Base-by-base conservation (phyloP, 1,284 basidiomycete species). In the Cryptococcus sp. region DNA sequence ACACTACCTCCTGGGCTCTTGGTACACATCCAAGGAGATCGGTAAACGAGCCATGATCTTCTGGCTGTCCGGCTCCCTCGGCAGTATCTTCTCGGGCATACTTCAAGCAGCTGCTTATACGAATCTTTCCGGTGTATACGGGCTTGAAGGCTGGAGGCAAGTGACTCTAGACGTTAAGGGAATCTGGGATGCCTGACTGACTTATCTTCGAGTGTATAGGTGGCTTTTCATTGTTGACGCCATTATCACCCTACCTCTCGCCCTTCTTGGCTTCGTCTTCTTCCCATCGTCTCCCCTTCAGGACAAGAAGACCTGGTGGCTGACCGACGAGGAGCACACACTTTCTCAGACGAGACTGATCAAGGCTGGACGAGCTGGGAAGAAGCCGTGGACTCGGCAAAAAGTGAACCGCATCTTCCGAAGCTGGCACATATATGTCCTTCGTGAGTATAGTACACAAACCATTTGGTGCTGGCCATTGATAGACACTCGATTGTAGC, bases 181-280 rank as follows among this genome's bases (percentile, higher is more conserved):
- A n/a, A n/a, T n/a, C n/a, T 4, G 18, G 12, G n/a, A 33, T 2
- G 9, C 15, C 12, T 21, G 15, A 1, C 3, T 28, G 39, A 39
- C 28, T 43, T 3, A 24, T 51, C 9, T 18, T n/a, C n/a, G n/a
- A n/a, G 13, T 13, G 4, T 9, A 4, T 39, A 56, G 67, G 45
- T 66, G 66, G 69, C 60, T 70, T 12, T 70, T 72, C 61, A 71
- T 71, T 57, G 65, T 72, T 46, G 70, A 76, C 55, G 70, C 67
- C 0, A 59, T 68, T 50, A 66, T 69, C 60, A 74, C 70, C 11
- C 53, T 73, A 0, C 73, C 73, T 7, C 67, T 75, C 28, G 71
- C 72, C 11, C 15, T 75, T 12, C 50, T 64, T 2, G 69, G 72
- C 11, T 72, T 60, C 58, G 40, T 69, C 50, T 65, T 74, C 52